Evolutionary conservation across 139 green algal genomes (phyloP).

Genomic region (Micromonas pusilla): DNA sequence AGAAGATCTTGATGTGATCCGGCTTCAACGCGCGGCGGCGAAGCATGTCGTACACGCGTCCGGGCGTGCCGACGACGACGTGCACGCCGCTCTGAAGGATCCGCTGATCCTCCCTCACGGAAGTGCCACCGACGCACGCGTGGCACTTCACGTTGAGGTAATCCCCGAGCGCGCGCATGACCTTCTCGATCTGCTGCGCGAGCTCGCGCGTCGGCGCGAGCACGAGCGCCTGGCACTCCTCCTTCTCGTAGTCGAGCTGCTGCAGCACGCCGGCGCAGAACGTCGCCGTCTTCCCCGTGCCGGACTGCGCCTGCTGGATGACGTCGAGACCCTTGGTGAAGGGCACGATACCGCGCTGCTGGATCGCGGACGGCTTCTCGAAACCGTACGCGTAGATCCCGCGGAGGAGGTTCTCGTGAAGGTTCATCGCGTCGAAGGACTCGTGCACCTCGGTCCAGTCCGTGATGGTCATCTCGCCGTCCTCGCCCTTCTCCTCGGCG

Average conservation of each 20-base stretch:
- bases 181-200: conserved; percentile 99
- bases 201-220: conserved; percentile 97
- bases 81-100: conserved; percentile 82
- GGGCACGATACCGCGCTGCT: conserved; percentile 98
- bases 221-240: conserved; percentile 96
- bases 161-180: conserved; percentile 95
- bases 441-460: conserved; percentile 96
- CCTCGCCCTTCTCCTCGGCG: background rate
- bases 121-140: conserved; percentile 96
- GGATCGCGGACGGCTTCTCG: conserved; percentile 99
- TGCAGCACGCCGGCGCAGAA: conserved; percentile 98
- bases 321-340: conserved; percentile 96
- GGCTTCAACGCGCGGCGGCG: conserved; percentile 82
- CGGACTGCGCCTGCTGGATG: conserved; percentile 99
- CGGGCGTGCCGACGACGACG: conserved; percentile 95
- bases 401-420: conserved; percentile 97
- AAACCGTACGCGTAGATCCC: conserved; percentile 99
- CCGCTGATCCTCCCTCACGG: conserved; percentile 90
- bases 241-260: conserved; percentile 88
- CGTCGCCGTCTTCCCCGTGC: conserved; percentile 98
- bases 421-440: conserved; percentile 93
- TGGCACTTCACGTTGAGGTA: conserved; percentile 88
- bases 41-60: conserved; percentile 98
- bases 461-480: conserved; percentile 64
- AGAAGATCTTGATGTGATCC: conserved; percentile 89